These are phyloP conservation scores for Recurvomyces mirabilis DNA, from an alignment of 495 filamentous ascomycete genomes.

Conservation along the genomic window DNA sequence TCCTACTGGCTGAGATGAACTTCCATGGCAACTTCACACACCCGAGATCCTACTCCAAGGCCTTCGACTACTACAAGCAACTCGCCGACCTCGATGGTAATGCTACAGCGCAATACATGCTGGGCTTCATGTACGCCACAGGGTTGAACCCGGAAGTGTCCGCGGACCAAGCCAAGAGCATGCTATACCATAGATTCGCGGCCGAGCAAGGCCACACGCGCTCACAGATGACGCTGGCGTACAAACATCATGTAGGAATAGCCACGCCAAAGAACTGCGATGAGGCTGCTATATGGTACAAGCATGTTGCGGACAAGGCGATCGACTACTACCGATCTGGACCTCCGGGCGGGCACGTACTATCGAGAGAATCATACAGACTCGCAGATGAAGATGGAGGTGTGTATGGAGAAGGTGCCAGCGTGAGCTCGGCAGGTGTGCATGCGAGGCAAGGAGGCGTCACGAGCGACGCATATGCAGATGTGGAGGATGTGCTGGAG, in stretches of 20 bases:
- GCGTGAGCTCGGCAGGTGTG: conserved; percentile 78
- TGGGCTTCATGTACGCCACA: conserved; percentile 93
- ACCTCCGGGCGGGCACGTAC: conserved; percentile 76
- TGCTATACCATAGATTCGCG: conserved; percentile 90
- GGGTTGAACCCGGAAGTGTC: conserved; percentile 75
- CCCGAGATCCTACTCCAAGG: conserved; percentile 68
- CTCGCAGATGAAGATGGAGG: conserved; percentile 84
- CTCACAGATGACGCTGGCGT: conserved; percentile 90
- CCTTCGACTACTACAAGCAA: conserved; percentile 70
- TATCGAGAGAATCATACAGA: conserved; percentile 63
- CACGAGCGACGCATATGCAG: conserved; percentile 63
- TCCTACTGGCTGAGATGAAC: conserved; percentile 84
- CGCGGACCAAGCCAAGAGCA: conserved; percentile 80
- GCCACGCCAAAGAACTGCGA: conserved; percentile 79
- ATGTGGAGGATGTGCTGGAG: conserved; percentile 86
- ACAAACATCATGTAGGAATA: conserved; percentile 76
- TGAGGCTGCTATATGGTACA: conserved; percentile 76
- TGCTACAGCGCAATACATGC: conserved; percentile 82
- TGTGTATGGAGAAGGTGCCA: conserved; percentile 90
- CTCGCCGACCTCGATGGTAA: conserved; percentile 74
- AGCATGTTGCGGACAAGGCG: conserved; percentile 85
- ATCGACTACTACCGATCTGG: conserved; percentile 75
- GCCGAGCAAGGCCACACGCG: conserved; percentile 71
- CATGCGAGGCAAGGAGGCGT: conserved; percentile 62
- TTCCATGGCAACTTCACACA: conserved; percentile 92